phyloP scores from a whole-genome alignment of 1,139 yeast species.

The Schizosaccharomyces versatilis region DNA sequence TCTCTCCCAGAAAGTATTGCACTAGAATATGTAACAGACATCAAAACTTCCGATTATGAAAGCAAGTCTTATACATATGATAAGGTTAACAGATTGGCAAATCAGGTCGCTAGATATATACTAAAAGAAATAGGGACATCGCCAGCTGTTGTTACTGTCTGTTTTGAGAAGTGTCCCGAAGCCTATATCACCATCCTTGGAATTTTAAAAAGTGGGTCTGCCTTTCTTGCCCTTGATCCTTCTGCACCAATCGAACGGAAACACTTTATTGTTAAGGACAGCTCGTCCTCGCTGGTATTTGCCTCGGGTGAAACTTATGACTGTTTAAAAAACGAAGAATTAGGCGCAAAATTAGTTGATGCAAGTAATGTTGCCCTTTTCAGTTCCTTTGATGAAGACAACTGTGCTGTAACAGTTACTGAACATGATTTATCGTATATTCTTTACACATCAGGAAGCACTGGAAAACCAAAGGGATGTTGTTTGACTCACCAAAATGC shows the following conservation, averaged over 20 bases:
- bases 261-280: slow-evolving; percentile 12
- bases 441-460: slow-evolving; percentile 44
- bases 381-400: not conserved
- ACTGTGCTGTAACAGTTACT: not conserved
- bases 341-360: not conserved
- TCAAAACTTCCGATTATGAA: slow-evolving; percentile 2
- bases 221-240: slow-evolving; percentile 14
- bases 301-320: not conserved
- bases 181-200: slow-evolving; percentile 15
- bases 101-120: slow-evolving; percentile 12
- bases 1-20: slow-evolving; percentile 11
- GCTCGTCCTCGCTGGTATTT: not conserved
- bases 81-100: slow-evolving; percentile 12
- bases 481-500: slow-evolving; percentile 34
- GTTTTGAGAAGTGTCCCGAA: slow-evolving; percentile 14
- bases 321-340: not conserved
- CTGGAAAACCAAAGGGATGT: slow-evolving; percentile 58
- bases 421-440: slow-evolving; percentile 12
- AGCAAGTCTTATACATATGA: slow-evolving; percentile 12
- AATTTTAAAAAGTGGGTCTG: slow-evolving; percentile 13
- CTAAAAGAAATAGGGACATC: slow-evolving; percentile 4
- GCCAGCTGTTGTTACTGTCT: slow-evolving; percentile 11
- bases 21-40: slow-evolving; percentile 11
- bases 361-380: not conserved
- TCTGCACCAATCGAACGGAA: slow-evolving; percentile 14